These are phyloP conservation scores for Opeltia flavorubescens DNA, from an alignment of 495 filamentous ascomycete species.

Conservation along the genomic window DNA sequence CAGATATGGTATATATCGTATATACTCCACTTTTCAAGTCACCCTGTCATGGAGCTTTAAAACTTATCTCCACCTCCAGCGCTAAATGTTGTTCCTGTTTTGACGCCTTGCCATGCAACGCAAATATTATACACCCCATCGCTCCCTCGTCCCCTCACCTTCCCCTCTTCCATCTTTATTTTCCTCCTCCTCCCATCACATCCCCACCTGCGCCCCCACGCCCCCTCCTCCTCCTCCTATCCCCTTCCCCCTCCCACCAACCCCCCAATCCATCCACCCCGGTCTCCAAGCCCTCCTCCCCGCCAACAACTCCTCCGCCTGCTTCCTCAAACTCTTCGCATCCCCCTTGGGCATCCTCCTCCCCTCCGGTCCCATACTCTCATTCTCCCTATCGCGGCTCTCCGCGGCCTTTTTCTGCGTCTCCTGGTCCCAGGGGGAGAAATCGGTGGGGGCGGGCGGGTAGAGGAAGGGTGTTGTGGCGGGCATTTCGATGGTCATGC, in stretches of 20 bases:
- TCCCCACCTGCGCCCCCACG: background rate
- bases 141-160: too few relatives aligned
- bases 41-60: too few relatives aligned
- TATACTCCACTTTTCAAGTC: too few relatives aligned
- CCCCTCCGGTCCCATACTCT: slow-evolving; percentile 3
- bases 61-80: too few relatives aligned
- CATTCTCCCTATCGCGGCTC: slow-evolving; percentile 16
- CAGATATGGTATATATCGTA: too few relatives aligned
- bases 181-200: background rate
- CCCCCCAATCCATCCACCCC: slow-evolving; percentile 4
- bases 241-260: background rate
- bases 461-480: slow-evolving; percentile 46
- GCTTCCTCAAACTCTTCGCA: slow-evolving; percentile 5
- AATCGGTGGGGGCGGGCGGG: slow-evolving; percentile 42
- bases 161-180: too few relatives aligned
- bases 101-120: too few relatives aligned
- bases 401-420: slow-evolving; percentile 22
- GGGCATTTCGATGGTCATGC: slow-evolving; percentile 63
- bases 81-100: too few relatives aligned
- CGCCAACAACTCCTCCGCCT: slow-evolving; percentile 10
- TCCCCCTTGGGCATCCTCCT: slow-evolving; percentile 6
- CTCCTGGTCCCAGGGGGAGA: slow-evolving; percentile 30
- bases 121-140: too few relatives aligned
- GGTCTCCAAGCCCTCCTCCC: slow-evolving; percentile 13
- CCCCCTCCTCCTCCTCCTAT: too few relatives aligned